Evolutionary conservation across 495 filamentous ascomycete genomes (phyloP).

Genomic region (Penicillium robsamsonii): DNA sequence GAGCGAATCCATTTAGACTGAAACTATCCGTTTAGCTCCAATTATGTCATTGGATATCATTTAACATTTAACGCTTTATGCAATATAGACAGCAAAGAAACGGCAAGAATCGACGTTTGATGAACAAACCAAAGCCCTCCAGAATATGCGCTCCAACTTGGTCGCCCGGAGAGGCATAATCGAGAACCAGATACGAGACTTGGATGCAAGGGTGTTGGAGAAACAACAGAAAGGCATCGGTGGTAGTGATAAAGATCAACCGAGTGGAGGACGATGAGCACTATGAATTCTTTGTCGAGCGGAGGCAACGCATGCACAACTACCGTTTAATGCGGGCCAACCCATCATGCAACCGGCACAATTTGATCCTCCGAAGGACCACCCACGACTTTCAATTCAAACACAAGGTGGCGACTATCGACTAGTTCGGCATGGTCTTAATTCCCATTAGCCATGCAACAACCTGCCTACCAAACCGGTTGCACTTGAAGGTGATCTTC

Average conservation of each 20-base stretch:
- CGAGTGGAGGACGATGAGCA: slow-evolving; percentile 20
- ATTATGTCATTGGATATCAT: neutral
- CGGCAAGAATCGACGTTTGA: slow-evolving; percentile 50
- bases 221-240: slow-evolving; percentile 33
- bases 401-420: neutral
- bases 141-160: slow-evolving; percentile 45
- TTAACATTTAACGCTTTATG: neutral
- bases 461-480: neutral
- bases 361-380: neutral
- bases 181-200: slow-evolving; percentile 55
- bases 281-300: neutral
- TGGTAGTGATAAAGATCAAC: slow-evolving; percentile 19
- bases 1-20: slow-evolving; percentile 3
- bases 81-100: slow-evolving; percentile 32
- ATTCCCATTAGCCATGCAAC: neutral
- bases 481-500: neutral
- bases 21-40: neutral
- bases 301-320: neutral
- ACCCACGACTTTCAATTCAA: neutral
- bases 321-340: neutral
- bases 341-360: neutral
- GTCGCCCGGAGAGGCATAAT: slow-evolving; percentile 50
- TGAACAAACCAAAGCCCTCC: slow-evolving; percentile 53
- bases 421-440: neutral
- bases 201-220: slow-evolving; percentile 47